phyloP scores from a whole-genome alignment of 768 basidiomycete genomes.

The Tylopilus plumbeoviolaceoides region DNA sequence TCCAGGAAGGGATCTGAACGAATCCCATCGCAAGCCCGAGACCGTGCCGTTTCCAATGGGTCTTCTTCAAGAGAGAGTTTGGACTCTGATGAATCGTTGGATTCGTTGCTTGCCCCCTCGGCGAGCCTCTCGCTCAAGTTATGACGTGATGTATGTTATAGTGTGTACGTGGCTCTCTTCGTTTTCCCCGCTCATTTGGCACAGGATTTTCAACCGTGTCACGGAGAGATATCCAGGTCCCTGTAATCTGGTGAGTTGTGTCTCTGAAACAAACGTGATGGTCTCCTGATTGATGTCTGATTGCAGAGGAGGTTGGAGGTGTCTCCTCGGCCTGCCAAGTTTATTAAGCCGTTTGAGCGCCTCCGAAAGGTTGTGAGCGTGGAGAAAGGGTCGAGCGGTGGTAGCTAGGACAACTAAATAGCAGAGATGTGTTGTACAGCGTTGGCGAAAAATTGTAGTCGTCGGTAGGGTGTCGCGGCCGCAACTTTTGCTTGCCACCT shows the following conservation, averaged over 20 bases:
- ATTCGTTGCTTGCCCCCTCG: not conserved
- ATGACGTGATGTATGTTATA: not conserved
- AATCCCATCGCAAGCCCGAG: not conserved
- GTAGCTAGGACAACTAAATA: constrained; percentile 16
- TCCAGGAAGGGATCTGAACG: constrained; percentile 12
- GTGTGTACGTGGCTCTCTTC: not conserved
- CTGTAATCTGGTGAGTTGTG: constrained; percentile 1
- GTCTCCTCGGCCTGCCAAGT: not conserved
- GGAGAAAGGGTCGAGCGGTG: constrained; percentile 1
- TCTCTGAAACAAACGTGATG: constrained; percentile 5
- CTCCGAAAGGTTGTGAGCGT: not conserved
- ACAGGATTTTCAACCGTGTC: not conserved
- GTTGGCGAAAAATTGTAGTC: constrained; percentile 26
- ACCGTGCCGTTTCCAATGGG: not conserved
- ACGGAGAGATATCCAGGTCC: not conserved
- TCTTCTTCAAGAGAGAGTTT: constrained; percentile 4
- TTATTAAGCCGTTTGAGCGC: not conserved
- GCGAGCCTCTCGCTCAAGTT: constrained; percentile 13
- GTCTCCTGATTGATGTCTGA: constrained; percentile 3
- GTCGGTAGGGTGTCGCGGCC: constrained; percentile 20
- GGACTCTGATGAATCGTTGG: constrained; percentile 1
- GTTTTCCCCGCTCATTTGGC: not conserved
- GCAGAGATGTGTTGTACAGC: constrained; percentile 6
- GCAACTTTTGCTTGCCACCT: constrained; percentile 23
- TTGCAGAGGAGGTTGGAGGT: not conserved